Percentiles rank a stretch among this genome's conserved stretches.
Conservation (phyloP, 202 grass and related monocot species). For the Schoenoplectus tabernaemontani region DNA sequence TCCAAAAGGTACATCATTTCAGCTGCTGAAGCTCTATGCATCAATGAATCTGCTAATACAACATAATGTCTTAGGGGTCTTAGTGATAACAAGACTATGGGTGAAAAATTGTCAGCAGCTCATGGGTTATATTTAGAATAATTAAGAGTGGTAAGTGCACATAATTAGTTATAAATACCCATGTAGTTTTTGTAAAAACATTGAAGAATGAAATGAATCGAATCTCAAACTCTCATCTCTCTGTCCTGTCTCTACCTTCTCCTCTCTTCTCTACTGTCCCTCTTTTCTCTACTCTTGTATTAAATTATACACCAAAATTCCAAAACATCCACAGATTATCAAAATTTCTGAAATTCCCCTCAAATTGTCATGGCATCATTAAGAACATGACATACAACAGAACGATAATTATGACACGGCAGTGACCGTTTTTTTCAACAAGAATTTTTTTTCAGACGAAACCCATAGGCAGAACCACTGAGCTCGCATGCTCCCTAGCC, state of each 20-base stretch:
- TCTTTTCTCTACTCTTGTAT: not conserved
- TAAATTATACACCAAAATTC: not conserved
- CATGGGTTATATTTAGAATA: not conserved
- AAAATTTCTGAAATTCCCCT: not conserved
- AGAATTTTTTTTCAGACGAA: not conserved
- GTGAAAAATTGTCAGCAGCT: not conserved
- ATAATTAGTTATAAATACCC: too few species aligned
- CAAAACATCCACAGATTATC: not conserved
- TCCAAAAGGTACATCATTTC: slow-evolving; percentile 94
- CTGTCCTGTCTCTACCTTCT: not conserved
- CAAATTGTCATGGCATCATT: not conserved
- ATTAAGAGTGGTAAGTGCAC: not conserved
- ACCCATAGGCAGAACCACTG: not conserved
- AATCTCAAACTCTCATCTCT: not conserved
- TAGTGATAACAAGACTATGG: not conserved
- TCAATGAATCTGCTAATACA: slow-evolving; percentile 51
- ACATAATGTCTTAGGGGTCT: not conserved
- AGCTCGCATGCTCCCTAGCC: not conserved
- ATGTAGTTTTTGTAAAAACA: not conserved
- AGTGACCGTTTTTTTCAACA: not conserved
- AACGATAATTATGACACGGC: not conserved
- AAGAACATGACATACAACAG: not conserved
- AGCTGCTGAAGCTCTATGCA: slow-evolving; percentile 72
- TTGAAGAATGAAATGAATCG: not conserved
- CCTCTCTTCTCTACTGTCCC: not conserved